A percentile compares a stretch with the other conserved stretches of the same genome.
Conservation (phyloP, 2,329 filamentous ascomycete genomes). For the Phoma sp. region DNA sequence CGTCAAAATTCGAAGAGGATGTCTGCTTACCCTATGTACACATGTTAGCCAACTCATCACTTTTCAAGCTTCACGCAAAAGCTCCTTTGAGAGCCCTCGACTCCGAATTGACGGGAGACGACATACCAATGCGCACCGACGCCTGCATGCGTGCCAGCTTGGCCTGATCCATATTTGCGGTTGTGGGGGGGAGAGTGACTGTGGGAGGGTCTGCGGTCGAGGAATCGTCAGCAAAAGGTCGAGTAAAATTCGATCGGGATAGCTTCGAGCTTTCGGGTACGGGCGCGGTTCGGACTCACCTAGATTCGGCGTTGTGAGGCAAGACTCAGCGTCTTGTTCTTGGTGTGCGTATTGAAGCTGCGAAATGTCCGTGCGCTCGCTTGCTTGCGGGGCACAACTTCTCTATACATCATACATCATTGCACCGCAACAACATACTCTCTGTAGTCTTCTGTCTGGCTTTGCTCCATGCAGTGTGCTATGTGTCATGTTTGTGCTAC, state of each 20-base stretch:
- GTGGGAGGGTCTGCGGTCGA: constrained; percentile 28
- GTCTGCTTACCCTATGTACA: constrained; percentile 43
- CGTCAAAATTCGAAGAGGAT: constrained; percentile 26
- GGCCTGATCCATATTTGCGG: constrained; percentile 56
- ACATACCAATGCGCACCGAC: constrained; percentile 55
- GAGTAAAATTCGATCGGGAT: constrained; percentile 18
- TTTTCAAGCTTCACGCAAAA: constrained; percentile 17
- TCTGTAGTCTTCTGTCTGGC: no score
- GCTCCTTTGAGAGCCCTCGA: not conserved
- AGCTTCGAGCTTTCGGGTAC: constrained; percentile 14
- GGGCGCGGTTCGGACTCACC: constrained; percentile 29
- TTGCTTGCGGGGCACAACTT: constrained; percentile 19
- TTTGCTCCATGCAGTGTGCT: no score
- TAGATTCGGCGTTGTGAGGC: constrained; percentile 36
- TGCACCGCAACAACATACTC: not conserved
- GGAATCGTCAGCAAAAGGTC: constrained; percentile 26
- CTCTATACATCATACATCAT: not conserved
- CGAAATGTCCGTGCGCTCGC: constrained; percentile 12
- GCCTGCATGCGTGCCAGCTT: constrained; percentile 56
- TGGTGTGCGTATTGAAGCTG: constrained; percentile 33
- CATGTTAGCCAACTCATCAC: constrained; percentile 30
- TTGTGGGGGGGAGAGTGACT: constrained; percentile 34
- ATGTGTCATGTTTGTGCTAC: no score
- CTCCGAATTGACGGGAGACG: constrained; percentile 3
- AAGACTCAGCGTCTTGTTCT: constrained; percentile 26